Evolutionary conservation across 805 yeast genomes (phyloP), one percentile per base, ranked within the genome.

Genomic region (Saccharomycopsis sp.): DNA sequence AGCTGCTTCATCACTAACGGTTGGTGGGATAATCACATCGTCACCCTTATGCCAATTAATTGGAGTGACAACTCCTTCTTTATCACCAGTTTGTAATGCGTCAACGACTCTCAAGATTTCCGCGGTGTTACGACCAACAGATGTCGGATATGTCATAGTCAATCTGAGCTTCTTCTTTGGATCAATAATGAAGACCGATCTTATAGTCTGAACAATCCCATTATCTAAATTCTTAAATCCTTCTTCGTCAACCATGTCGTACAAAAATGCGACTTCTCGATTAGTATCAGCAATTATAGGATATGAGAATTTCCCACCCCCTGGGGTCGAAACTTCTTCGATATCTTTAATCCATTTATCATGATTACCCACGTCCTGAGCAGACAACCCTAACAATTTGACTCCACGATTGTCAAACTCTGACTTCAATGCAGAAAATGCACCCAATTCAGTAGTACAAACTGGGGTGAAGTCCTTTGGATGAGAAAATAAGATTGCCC

Each of bases 391-490:
- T 65, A 88, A 83, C 65, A 88, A 74, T 71, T 88, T 87, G 62
- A 82, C 85, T 60, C 78, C 77, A 72, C 96, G 79, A 67, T 81
- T 72, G 60, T 81, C 79, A 59, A 88, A 88, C 65, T 88, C 96
- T 44, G 88, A 86, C 70, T 86, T 85, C 67, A 87, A 76, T 57
- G 79, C 75, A 53, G 96, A 88, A 59, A 88, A 89, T 17, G 95
- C 96, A 55, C 96, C 96, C 60, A 88, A 74, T 71, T 88, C 97
- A 46, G 96, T 88, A 59, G 96, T 89, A 67, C 97, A 88, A 45
- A 88, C 96, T 39, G 97, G 97, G 16, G 97, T 88, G 74, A 86
- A 89, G 65, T 88, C 97, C 45, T 88, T 96, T 51, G 97, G 97
- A 66, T 88, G 97, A 21, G 95, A 85, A 69, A 88, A 88, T 59